Evolutionary conservation across 2,329 filamentous ascomycete species (phyloP).

Genomic region (Fusarium devonianum): DNA sequence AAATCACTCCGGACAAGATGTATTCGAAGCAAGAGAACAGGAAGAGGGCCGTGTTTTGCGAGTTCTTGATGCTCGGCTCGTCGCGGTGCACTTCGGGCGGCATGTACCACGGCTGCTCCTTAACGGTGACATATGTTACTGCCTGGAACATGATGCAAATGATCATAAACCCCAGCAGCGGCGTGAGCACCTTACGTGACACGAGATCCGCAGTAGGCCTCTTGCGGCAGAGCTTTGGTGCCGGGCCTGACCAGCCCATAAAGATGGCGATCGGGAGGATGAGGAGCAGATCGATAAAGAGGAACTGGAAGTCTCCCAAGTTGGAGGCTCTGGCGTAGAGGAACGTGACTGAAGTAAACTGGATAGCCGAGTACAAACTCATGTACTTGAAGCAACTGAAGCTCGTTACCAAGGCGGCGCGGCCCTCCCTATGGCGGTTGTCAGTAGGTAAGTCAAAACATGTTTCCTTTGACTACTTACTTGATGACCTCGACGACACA

Average conservation of each 20-base stretch:
- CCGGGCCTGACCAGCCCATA: slow-evolving; percentile 96
- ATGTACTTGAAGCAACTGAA: slow-evolving; percentile 99
- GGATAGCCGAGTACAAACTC: slow-evolving; percentile 98
- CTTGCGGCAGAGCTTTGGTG: slow-evolving; percentile 78
- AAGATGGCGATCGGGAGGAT: slow-evolving; percentile 97
- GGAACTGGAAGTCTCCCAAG: slow-evolving; percentile 95
- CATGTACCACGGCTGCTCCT: slow-evolving; percentile 83
- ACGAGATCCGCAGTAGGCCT: slow-evolving; percentile 91
- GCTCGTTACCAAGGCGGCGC: slow-evolving; percentile 94
- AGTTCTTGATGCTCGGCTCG: slow-evolving; percentile 87
- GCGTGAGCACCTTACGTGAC: slow-evolving; percentile 88
- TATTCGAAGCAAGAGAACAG: slow-evolving; percentile 94
- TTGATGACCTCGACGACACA: slow-evolving; percentile 93
- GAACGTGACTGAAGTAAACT: slow-evolving; percentile 97
- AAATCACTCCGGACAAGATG: slow-evolving; percentile 84
- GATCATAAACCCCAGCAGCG: slow-evolving; percentile 85
- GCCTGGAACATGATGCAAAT: slow-evolving; percentile 82
- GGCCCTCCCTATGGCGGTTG: slow-evolving; percentile 71
- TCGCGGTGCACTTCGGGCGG: slow-evolving; percentile 80
- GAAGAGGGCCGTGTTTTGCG: slow-evolving; percentile 92
- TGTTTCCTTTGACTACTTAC: slow-evolving; percentile 49
- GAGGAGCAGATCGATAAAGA: slow-evolving; percentile 91
- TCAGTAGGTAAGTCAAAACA: slow-evolving; percentile 28
- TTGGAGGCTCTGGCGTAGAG: slow-evolving; percentile 94
- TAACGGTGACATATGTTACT: slow-evolving; percentile 75